These are phyloP conservation scores for Cyclotella sp. DNA, from an alignment of 108 stramenopile genomes.

Conservation along the genomic window DNA sequence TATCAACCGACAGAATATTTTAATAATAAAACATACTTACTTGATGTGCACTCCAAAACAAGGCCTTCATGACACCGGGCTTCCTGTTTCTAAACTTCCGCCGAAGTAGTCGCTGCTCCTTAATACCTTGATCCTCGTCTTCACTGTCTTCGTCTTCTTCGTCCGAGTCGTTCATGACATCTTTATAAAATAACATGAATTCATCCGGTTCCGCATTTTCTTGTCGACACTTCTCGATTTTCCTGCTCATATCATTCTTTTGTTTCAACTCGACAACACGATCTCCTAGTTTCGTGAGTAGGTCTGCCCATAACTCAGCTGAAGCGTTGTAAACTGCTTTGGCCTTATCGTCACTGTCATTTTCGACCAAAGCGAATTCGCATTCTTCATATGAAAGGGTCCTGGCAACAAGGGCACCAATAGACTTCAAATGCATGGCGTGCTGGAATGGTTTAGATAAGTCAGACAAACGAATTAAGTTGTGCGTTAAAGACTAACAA, in stretches of 20 bases:
- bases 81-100: slow-evolving; percentile 35
- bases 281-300: slow-evolving; percentile 41
- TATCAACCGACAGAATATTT: neutral
- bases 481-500: neutral
- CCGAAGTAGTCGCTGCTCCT: slow-evolving; percentile 27
- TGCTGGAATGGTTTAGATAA: slow-evolving; percentile 17
- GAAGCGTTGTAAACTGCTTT: slow-evolving; percentile 50
- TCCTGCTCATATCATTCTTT: slow-evolving; percentile 10
- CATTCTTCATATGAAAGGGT: slow-evolving; percentile 69
- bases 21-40: neutral
- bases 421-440: slow-evolving; percentile 74
- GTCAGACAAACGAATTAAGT: no score
- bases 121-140: slow-evolving; percentile 22
- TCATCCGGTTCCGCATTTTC: slow-evolving; percentile 9
- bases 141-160: slow-evolving; percentile 24
- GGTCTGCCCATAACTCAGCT: slow-evolving; percentile 62
- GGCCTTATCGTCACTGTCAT: slow-evolving; percentile 40
- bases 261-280: slow-evolving; percentile 15
- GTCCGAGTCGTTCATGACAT: slow-evolving; percentile 22
- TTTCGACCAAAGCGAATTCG: slow-evolving; percentile 66
- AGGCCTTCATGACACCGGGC: slow-evolving; percentile 23
- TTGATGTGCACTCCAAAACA: slow-evolving; percentile 73
- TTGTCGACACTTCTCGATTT: neutral
- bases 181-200: slow-evolving; percentile 15
- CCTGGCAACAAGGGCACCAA: slow-evolving; percentile 58